A percentile compares a stretch with the other conserved stretches of the same genome.
Evolutionary conservation across 179 eudicot genomes (phyloP).

Genomic region (Silene vulgaris): DNA sequence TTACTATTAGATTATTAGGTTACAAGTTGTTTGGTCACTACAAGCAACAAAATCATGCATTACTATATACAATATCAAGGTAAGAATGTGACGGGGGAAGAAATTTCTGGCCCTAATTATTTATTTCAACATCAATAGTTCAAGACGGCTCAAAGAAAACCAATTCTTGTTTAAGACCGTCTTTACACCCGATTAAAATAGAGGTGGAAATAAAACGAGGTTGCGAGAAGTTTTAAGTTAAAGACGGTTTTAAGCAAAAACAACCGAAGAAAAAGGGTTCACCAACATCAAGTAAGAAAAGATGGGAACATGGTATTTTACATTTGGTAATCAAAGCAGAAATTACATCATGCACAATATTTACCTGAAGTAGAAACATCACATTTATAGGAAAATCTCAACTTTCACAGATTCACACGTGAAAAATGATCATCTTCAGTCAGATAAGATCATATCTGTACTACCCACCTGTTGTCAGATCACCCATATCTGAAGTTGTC

Average conservation of each 20-base stretch:
- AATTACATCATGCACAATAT: conserved; percentile 11
- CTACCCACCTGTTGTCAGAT: conserved; percentile 11
- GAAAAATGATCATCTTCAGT: neutral
- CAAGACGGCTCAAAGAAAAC: too few relatives aligned
- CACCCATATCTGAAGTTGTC: conserved; percentile 2
- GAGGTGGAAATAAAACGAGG: too few relatives aligned
- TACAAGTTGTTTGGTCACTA: conserved; percentile 6
- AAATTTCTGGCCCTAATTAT: neutral
- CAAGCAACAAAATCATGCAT: neutral
- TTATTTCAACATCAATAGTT: neutral
- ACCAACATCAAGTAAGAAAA: neutral
- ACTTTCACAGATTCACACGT: neutral
- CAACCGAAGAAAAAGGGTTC: neutral
- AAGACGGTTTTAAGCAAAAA: too few relatives aligned
- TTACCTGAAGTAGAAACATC: conserved; percentile 12
- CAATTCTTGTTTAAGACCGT: too few relatives aligned
- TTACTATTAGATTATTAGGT: conserved; percentile 7
- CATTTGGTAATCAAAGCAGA: conserved; percentile 9
- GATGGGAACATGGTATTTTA: neutral
- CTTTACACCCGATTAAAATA: too few relatives aligned
- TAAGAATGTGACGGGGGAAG: conserved; percentile 6
- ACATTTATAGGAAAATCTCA: neutral
- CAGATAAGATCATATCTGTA: neutral
- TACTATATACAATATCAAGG: neutral
- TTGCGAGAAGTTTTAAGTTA: too few relatives aligned